Evolutionary conservation across 2,329 filamentous ascomycete genomes (phyloP), one percentile per base, ranked within the genome.

Genomic region (Beauveria sp.): DNA sequence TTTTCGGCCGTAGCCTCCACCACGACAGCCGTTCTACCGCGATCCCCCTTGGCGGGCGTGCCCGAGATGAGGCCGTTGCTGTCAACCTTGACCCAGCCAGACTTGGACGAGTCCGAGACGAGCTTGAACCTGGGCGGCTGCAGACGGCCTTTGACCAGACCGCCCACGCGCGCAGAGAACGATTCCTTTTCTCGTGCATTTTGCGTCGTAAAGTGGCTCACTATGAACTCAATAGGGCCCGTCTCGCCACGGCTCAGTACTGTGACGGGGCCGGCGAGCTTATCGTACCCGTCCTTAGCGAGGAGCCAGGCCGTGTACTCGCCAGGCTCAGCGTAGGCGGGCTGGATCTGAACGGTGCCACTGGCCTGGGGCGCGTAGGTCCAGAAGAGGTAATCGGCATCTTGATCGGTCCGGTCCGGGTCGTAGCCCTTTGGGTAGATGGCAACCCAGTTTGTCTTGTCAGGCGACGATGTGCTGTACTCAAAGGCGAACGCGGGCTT

Each of bases 61-160:
- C 76, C 76, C n/a, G 68, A 70, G 46, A 78, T 63, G 30, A 66
- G 52, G 14, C 76, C 76, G 5, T 71, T 68, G 14, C 64, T 3
- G 16, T 67, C 67, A 6, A 78, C 65, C 0, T 63, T 56, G 42
- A 74, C 65, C 76, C 76, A 78, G 26, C 65, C 65, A 49, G 53
- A 59, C n/a, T 66, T 66, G 2, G 62, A 62, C 12, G 58, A 61
- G 34, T 65, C 62, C 5, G 65, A 58, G 8, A 69, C 71, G 40
- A 69, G 65, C 50, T 74, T 77, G 9, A 45, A 66, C 18, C 71
- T 69, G 0, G 62, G 53, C 16, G 61, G 26, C 49, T 66, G 66
- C 16, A 66, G 65, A 18, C 61, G 65, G 24, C 68, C 70, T 7
- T 62, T 68, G 16, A 77, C 59, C 16, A 78, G 66, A 5, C 75